These are phyloP conservation scores for Ogataea pignaliae DNA, from an alignment of 805 yeast species.

Conservation along the genomic window DNA sequence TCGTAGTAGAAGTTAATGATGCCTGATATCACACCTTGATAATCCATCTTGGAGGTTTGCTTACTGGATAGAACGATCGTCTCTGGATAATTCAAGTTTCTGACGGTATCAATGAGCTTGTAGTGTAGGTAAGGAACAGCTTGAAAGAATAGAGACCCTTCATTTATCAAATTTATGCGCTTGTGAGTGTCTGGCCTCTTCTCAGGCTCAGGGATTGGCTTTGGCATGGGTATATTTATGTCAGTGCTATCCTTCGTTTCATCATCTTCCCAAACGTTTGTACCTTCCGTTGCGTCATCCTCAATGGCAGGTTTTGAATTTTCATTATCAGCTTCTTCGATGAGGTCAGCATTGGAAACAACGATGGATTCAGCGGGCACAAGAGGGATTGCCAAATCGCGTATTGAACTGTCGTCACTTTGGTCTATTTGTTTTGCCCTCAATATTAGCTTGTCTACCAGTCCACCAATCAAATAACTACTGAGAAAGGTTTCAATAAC, in stretches of 20 bases:
- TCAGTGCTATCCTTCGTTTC: neutral
- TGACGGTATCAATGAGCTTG: conserved; percentile 20
- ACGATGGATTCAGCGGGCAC: too few species aligned
- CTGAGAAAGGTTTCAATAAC: conserved; percentile 32
- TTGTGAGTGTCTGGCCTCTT: conserved; percentile 3
- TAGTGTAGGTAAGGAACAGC: conserved; percentile 32
- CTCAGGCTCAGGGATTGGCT: neutral
- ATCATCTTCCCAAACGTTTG: conserved; percentile 1
- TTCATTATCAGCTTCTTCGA: conserved; percentile 16
- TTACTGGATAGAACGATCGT: conserved; percentile 8
- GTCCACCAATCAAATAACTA: conserved; percentile 32
- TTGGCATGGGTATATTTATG: neutral
- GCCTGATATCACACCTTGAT: conserved; percentile 24
- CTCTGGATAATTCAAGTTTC: conserved; percentile 24
- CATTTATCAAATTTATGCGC: conserved; percentile 30
- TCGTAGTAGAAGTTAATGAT: conserved; percentile 34
- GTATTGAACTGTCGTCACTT: conserved; percentile 18
- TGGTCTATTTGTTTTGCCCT: conserved; percentile 32
- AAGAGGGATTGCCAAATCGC: too few species aligned
- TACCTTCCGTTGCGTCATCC: neutral
- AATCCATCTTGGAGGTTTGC: conserved; percentile 22
- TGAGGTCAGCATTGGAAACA: conserved; percentile 22
- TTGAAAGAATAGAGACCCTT: conserved; percentile 31
- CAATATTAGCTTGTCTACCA: conserved; percentile 27
- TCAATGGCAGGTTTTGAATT: neutral